These are phyloP conservation scores for Fraxinus quadrangulata DNA, from an alignment of 257 asterid genomes.

Conservation along the genomic window DNA sequence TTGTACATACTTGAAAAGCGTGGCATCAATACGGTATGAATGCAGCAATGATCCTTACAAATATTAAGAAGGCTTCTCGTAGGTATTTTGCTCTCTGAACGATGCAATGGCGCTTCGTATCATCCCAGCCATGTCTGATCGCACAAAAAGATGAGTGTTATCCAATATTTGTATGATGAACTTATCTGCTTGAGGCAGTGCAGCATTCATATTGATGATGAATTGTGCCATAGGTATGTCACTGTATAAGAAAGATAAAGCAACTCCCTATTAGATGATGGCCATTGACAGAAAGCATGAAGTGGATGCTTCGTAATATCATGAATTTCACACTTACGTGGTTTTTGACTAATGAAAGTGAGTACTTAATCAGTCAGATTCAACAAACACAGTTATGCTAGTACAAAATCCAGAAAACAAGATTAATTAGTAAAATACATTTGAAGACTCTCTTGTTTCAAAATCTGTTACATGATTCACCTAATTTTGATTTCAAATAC, in stretches of 20 bases:
- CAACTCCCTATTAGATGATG: not conserved
- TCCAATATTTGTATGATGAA: conserved; percentile 79
- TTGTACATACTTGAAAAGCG: too few relatives aligned
- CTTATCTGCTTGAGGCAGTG: conserved; percentile 75
- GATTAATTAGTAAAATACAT: too few relatives aligned
- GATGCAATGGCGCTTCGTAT: conserved; percentile 66
- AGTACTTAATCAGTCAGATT: not conserved
- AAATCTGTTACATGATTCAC: not conserved
- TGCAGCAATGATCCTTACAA: not conserved
- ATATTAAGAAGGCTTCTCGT: conserved; percentile 60
- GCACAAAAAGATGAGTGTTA: conserved; percentile 74
- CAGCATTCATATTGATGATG: conserved; percentile 76
- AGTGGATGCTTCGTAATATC: not conserved
- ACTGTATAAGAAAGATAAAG: conserved; percentile 38
- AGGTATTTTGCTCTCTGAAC: conserved; percentile 79
- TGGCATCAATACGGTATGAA: not conserved
- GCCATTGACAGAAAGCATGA: not conserved
- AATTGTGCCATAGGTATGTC: conserved; percentile 92
- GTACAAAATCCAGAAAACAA: not conserved
- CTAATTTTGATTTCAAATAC: not conserved
- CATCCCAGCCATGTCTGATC: conserved; percentile 77
- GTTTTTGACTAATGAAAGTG: not conserved
- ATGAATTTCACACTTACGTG: not conserved
- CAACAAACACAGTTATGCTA: not conserved
- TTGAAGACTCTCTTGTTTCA: not conserved